Evolutionary conservation across 2,329 filamentous ascomycete species (phyloP), one percentile per base, ranked within the genome.

Genomic region (Aspergillus fijiensis): DNA sequence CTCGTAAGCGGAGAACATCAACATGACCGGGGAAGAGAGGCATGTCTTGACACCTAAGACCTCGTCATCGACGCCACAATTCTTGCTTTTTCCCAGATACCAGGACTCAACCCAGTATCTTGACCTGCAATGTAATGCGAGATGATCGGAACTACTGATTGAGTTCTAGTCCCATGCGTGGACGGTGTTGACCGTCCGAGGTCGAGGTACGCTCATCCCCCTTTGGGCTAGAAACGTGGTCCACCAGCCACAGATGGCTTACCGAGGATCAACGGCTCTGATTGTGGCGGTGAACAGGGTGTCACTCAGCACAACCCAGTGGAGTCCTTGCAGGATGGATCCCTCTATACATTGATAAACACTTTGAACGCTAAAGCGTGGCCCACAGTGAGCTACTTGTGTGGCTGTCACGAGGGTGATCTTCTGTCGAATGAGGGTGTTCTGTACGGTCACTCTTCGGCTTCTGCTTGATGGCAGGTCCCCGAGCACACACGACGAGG

Each of bases 231-330:
- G 10, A 21, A 47, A 48, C 39, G 27, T 35, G 39, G 16, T 12
- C 31, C 23, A 59, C 39, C 25, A 65, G 63, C 61, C 63, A 65
- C 63, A 56, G 45, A 59, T 65, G 61, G 63, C 63, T 61, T 47
- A 55, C 42, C 48, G 39, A 51, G 57, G 50, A 54, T 56, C 45
- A 59, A 59, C 60, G 57, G 51, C 25, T 23, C 25, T 11, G 25
- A 12, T 39, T 65, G 64, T 66, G 64, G 64, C 64, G 64, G 63
- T 65, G 64, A 59, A 63, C 9, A 12, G 39, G 16, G 6, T 19
- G 39, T 45, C 39, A 19, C 39, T 19, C 39, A 16, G 14, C 9
- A 16, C 23, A 47, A 35, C n/a, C 53, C n/a, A 11, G 25, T 5
- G 23, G 21, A 21, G 49, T 58, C 27, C 49, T 56, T 60, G 55